Conservation (phyloP, 805 yeast genomes). For the Starmerella kuoi region DNA sequence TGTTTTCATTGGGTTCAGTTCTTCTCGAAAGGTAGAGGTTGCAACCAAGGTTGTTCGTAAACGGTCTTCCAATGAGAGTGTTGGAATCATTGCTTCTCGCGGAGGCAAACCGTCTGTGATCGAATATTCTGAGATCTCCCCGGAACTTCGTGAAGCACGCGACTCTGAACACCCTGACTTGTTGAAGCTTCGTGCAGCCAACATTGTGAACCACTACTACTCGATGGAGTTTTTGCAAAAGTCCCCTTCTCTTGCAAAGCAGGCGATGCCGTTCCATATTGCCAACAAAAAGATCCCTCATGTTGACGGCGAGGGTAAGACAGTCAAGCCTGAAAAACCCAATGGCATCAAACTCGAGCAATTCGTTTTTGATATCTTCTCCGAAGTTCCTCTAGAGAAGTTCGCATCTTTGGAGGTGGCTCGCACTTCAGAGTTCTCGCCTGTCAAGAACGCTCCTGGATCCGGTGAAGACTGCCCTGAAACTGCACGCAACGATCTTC, state of each 20-base stretch:
- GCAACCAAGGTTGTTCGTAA: constrained; percentile 94
- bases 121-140: constrained; percentile 83
- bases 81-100: constrained; percentile 69
- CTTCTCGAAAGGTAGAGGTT: constrained; percentile 49
- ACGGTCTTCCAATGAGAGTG: constrained; percentile 74
- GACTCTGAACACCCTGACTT: constrained; percentile 42
- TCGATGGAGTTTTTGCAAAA: constrained; percentile 57
- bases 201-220: constrained; percentile 93
- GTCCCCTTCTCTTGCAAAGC: constrained; percentile 46
- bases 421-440: constrained; percentile 77
- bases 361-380: constrained; percentile 92
- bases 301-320: constrained; percentile 39
- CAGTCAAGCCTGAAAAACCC: constrained; percentile 53
- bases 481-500: constrained; percentile 55
- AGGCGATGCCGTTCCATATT: constrained; percentile 74
- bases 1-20: constrained; percentile 72
- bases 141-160: constrained; percentile 53
- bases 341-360: constrained; percentile 94
- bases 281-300: constrained; percentile 79
- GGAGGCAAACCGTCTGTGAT: constrained; percentile 70
- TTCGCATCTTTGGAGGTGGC: constrained; percentile 91
- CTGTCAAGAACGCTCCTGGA: constrained; percentile 82
- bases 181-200: constrained; percentile 79
- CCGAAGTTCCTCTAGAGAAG: constrained; percentile 50
- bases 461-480: constrained; percentile 75